Conservation (phyloP, 805 yeast genomes). For the Kluyveromyces starmeri region DNA sequence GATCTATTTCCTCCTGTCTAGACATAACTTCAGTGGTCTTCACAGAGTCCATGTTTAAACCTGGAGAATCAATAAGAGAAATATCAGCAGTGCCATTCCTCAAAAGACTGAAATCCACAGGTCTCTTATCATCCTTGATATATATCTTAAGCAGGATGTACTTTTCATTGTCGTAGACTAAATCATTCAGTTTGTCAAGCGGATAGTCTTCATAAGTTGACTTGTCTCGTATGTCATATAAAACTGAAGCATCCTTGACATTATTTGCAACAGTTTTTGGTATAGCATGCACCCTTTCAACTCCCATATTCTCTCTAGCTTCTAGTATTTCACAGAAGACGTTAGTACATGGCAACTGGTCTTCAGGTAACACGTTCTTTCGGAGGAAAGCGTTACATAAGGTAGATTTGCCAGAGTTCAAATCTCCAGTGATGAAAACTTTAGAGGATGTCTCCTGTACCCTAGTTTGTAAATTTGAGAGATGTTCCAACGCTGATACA, state of each 20-base stretch:
- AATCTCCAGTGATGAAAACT: constrained; percentile 93
- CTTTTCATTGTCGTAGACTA: constrained; percentile 66
- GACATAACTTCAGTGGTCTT: constrained; percentile 94
- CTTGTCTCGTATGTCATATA: constrained; percentile 41
- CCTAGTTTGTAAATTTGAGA: constrained; percentile 64
- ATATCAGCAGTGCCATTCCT: constrained; percentile 90
- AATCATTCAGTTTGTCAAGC: constrained; percentile 49
- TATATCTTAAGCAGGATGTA: constrained; percentile 73
- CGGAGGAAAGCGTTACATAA: constrained; percentile 86
- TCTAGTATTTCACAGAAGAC: constrained; percentile 94
- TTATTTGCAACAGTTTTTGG: constrained; percentile 36
- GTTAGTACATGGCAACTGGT: constrained; percentile 95
- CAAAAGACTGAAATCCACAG: constrained; percentile 63
- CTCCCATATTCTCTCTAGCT: constrained; percentile 59
- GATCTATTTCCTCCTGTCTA: constrained; percentile 93
- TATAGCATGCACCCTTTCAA: constrained; percentile 93
- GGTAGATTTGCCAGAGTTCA: constrained; percentile 93
- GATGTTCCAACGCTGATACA: constrained; percentile 54
- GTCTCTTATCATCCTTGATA: constrained; percentile 53
- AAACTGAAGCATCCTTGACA: constrained; percentile 20
- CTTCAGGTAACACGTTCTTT: constrained; percentile 78
- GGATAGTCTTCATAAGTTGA: constrained; percentile 52
- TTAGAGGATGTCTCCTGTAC: constrained; percentile 88
- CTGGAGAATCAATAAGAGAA: constrained; percentile 93
- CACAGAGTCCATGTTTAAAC: constrained; percentile 83